phyloP scores from a whole-genome alignment of 2,329 filamentous ascomycete species.

The Aspergillus thermomutatus region DNA sequence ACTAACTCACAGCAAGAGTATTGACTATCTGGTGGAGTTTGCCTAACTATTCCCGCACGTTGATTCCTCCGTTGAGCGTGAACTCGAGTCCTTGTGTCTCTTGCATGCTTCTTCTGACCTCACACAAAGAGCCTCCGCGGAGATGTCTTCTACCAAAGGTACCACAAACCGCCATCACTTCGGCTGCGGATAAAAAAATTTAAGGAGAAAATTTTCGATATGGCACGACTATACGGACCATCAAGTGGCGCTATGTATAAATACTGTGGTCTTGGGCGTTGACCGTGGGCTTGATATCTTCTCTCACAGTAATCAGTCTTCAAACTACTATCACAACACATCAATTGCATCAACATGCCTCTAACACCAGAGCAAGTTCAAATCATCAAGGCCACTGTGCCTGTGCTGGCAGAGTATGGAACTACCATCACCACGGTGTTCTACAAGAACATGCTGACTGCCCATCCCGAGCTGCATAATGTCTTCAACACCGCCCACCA shows the following conservation, averaged over 20 bases:
- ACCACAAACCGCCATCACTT: background rate
- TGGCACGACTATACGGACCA: background rate
- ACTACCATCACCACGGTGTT: conserved; percentile 63
- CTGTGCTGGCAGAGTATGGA: conserved; percentile 62
- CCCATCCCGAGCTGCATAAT: conserved; percentile 61
- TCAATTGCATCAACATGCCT: background rate
- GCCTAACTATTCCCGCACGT: background rate
- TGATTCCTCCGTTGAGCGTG: background rate
- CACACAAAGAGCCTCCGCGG: background rate
- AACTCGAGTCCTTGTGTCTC: background rate
- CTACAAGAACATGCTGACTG: conserved; percentile 62
- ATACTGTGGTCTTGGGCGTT: background rate
- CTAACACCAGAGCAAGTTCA: conserved; percentile 59
- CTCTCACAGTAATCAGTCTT: background rate
- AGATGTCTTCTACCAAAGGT: background rate
- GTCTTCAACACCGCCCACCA: conserved; percentile 71
- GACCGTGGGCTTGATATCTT: background rate
- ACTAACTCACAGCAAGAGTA: too few species aligned
- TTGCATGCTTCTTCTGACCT: background rate
- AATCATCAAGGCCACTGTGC: conserved; percentile 65
- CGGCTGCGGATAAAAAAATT: background rate
- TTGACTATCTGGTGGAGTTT: background rate
- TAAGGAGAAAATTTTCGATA: background rate
- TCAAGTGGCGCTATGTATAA: background rate
- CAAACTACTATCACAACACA: background rate